Base-by-base conservation (phyloP, 768 basidiomycete species). In the Boletus huronensis region DNA sequence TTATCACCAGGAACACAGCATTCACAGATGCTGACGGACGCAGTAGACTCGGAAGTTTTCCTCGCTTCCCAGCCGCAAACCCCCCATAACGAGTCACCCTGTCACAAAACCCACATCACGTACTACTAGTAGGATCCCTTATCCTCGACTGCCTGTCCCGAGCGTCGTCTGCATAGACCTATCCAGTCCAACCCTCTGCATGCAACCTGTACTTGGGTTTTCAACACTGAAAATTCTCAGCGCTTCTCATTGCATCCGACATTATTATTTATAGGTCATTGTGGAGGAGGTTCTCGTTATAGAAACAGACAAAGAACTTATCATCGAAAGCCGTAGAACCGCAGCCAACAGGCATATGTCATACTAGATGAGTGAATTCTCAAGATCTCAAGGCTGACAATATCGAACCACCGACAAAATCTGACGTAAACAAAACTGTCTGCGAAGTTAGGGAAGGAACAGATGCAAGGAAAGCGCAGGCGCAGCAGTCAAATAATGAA, bases 171-270 rank as follows among this genome's bases (percentile, higher is more conserved):
- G 13, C 28, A n/a, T n/a, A n/a, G n/a, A n/a, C n/a, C n/a, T n/a
- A n/a, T n/a, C n/a, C n/a, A n/a, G n/a, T n/a, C n/a, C n/a, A n/a
- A 25, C 23, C 23, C 23, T 25, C 23, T 4, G 23, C 23, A 25
- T 25, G 23, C 28, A 29, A 29, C 28, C 8, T 9, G 28, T 9
- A 9, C 29, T 29, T 29, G 29, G 29, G 39, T 38, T 54, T 47
- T 54, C 56, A 58, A 26, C 43, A 38, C 34, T 14, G 21, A 35
- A 9, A 23, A 21, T 46, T 61, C 56, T 38, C 52, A 53, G 52
- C 52, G 43, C 52, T 39, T 49, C 39, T 16, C 38, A 21, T 7
- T 6, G 23, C 23, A 25, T 25, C 23, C 23, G 23, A 11, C 28
- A n/a, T 16, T 34, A 28, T 34, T 42, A 54, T 35, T 23, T 34